Percentiles rank a stretch among this genome's conserved stretches.
Evolutionary conservation across 139 green algal species (phyloP).

Genomic region (Desmodesmus armatus): DNA sequence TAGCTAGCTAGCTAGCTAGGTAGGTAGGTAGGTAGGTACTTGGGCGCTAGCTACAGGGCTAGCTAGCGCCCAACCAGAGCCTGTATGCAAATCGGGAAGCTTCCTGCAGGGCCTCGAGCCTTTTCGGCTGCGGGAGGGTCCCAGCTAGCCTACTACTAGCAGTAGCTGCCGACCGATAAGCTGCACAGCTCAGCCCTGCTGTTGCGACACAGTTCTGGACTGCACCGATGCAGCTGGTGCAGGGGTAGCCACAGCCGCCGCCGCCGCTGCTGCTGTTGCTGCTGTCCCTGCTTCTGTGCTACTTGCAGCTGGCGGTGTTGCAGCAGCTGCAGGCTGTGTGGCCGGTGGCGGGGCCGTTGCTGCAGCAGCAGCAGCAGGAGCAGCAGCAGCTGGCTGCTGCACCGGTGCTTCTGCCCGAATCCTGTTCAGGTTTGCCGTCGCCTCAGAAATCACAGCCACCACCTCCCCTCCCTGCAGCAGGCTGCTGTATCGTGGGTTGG

Average conservation of each 20-base stretch:
- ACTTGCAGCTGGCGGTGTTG: neutral
- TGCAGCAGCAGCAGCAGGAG: neutral
- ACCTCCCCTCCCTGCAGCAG: neutral
- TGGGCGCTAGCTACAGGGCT: too few species aligned
- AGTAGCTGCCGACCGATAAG: too few species aligned
- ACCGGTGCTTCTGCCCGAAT: neutral
- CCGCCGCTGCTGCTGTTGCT: neutral
- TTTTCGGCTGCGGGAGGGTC: too few species aligned
- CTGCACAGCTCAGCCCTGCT: too few species aligned
- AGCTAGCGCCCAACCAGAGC: too few species aligned
- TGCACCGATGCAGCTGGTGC: neutral
- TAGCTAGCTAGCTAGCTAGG: too few species aligned
- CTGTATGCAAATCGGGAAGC: too few species aligned
- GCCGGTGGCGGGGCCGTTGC: neutral
- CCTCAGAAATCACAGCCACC: conserved; percentile 15
- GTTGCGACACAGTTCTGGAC: too few species aligned
- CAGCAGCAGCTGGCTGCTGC: neutral
- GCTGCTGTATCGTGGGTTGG: neutral
- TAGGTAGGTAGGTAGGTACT: too few species aligned
- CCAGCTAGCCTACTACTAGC: too few species aligned
- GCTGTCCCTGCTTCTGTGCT: neutral
- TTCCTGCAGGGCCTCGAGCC: too few species aligned
- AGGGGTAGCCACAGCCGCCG: neutral
- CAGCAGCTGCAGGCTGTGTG: neutral
- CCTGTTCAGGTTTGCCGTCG: conserved; percentile 8